These are phyloP conservation scores for Hirschfeldia incana DNA, from an alignment of 345 rosid species.

Conservation along the genomic window DNA sequence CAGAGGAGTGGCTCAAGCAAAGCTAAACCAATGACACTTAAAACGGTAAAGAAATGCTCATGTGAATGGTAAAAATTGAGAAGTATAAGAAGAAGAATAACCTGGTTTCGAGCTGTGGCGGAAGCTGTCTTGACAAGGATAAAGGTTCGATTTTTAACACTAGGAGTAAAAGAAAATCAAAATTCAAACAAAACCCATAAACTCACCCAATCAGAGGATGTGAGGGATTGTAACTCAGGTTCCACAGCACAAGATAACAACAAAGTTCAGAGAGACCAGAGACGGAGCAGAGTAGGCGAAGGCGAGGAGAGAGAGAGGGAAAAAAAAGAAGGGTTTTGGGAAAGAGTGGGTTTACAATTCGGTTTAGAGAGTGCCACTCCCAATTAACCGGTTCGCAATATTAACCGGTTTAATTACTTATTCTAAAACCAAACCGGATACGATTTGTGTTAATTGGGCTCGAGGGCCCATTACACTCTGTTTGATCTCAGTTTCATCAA, in stretches of 20 bases:
- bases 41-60: background rate
- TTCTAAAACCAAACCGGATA: slow-evolving; percentile 9
- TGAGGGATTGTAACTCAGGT: background rate
- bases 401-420: slow-evolving; percentile 5
- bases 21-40: background rate
- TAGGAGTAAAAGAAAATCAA: background rate
- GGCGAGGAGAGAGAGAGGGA: slow-evolving; percentile 11
- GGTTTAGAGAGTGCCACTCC: background rate
- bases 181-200: background rate
- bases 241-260: background rate
- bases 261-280: background rate
- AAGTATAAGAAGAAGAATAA: slow-evolving; percentile 1
- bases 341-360: slow-evolving; percentile 3
- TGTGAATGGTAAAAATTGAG: background rate
- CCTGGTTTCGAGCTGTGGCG: slow-evolving; percentile 16
- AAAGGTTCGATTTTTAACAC: slow-evolving; percentile 28
- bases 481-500: background rate
- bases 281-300: slow-evolving; percentile 18
- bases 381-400: background rate
- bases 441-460: background rate
- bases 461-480: background rate
- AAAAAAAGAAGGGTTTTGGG: background rate
- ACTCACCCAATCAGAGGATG: background rate
- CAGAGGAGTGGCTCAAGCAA: background rate
- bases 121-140: background rate